Percentiles rank a stretch among this genome's conserved stretches.
Conservation (phyloP, 1,284 basidiomycete genomes). For the Trametes pubescens region DNA sequence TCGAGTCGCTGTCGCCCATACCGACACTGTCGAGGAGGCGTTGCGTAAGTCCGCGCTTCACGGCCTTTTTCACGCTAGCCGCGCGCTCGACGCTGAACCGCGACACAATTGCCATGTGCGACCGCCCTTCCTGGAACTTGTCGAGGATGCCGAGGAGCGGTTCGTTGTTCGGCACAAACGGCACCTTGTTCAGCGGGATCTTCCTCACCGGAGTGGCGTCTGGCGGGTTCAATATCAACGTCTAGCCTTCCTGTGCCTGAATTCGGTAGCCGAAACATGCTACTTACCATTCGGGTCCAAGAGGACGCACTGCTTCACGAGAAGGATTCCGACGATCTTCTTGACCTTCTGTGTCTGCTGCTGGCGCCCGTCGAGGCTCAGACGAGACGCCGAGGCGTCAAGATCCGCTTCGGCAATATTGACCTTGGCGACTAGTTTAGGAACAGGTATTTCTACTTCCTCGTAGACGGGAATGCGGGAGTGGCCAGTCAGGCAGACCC, state of each 20-base stretch:
- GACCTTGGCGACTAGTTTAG: slow-evolving; percentile 38
- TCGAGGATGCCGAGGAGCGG: slow-evolving; percentile 88
- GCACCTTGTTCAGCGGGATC: slow-evolving; percentile 86
- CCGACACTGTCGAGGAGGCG: slow-evolving; percentile 70
- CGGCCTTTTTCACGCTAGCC: slow-evolving; percentile 71
- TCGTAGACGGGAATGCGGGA: slow-evolving; percentile 81
- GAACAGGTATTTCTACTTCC: slow-evolving; percentile 68
- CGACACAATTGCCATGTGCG: slow-evolving; percentile 91
- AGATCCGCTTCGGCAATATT: slow-evolving; percentile 29
- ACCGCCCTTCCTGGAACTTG: slow-evolving; percentile 90
- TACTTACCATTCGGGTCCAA: slow-evolving; percentile 83
- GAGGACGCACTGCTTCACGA: slow-evolving; percentile 87
- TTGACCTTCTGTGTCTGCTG: slow-evolving; percentile 59
- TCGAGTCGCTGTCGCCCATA: slow-evolving; percentile 65
- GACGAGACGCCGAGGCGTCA: slow-evolving; percentile 24
- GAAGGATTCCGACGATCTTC: slow-evolving; percentile 82
- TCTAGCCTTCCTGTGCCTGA: slow-evolving; percentile 1
- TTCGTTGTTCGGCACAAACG: slow-evolving; percentile 87
- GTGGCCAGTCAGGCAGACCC: slow-evolving; percentile 82
- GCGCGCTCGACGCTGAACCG: slow-evolving; percentile 59
- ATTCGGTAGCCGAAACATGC: not conserved
- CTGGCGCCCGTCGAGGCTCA: slow-evolving; percentile 32
- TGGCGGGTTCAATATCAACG: slow-evolving; percentile 37
- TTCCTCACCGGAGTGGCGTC: slow-evolving; percentile 82
- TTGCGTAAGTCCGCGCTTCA: slow-evolving; percentile 76